Evolutionary conservation across 306 rosid species (phyloP), one percentile per base, ranked within the genome.

Genomic region (Carpinus fangiana): DNA sequence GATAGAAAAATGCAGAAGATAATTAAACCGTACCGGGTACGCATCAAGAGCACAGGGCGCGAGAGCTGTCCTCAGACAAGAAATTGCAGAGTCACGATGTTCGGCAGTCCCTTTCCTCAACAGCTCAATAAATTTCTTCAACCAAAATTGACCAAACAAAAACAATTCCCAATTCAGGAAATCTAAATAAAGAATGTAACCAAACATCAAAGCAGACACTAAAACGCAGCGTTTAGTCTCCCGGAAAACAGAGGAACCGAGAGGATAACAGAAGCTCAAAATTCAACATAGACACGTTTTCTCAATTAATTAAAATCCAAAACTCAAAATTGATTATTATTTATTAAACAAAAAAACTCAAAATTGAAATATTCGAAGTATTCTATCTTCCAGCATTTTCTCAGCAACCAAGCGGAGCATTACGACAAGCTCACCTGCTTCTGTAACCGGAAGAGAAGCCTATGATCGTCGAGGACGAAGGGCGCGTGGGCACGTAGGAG

Each of bases 11-110:
- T 28, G 54, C 26, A 53, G 34, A 23, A 60, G 21, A 45, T 47
- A 57, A 18, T 43, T 20, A 5, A n/a, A 5, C 7, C 10, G 23
- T 51, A 96, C 99, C 90, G 99, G 99, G 50, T 91, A 96, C 26
- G 98, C 98, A 79, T 91, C 96, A 54, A 96, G 99, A 14, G 99
- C 99, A 84, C 99, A 93, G 52, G 98, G 98, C 76, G 99, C 99
- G 60, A 96, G 96, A 60, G 94, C 87, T 4, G 91, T 86, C 79
- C 98, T 89, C 80, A 96, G 70, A 78, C 96, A 96, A 41, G 85
- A 86, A 67, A 96, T 90, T 46, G 99, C 99, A 81, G 90, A 86
- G 62, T 91, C 96, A 12, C 98, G 96, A 83, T 76, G 92, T 89
- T 89, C 96, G 0, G 45, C 4, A 3, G 92, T 88, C 46, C 97